Conservation (phyloP, 352 stramenopile species). For the Aphanomyces astaci region DNA sequence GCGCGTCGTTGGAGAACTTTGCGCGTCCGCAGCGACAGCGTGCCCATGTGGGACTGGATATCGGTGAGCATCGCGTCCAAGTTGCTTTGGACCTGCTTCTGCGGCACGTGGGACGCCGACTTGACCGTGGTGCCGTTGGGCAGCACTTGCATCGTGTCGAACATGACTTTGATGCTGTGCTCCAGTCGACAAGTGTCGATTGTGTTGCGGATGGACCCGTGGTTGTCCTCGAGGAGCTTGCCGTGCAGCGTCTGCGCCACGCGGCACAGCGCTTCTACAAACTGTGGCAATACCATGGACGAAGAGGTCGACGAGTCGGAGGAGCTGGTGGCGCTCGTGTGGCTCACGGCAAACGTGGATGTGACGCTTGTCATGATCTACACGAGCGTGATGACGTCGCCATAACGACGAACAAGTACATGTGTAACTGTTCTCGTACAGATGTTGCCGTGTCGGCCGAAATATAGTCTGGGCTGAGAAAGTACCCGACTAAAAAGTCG, state of each 20-base stretch:
- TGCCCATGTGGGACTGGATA: not conserved
- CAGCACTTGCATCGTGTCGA: slow-evolving; percentile 20
- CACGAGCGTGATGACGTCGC: not conserved
- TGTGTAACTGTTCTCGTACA: no score
- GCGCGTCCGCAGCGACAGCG: not conserved
- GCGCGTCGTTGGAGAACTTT: slow-evolving; percentile 4
- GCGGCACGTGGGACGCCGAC: not conserved
- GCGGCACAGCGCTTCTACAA: slow-evolving; percentile 57
- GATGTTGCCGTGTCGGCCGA: no score
- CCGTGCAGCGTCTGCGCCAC: slow-evolving; percentile 47
- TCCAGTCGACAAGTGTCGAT: slow-evolving; percentile 9
- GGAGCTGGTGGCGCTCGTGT: no score
- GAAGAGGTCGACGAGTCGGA: not conserved
- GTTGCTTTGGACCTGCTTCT: slow-evolving; percentile 2
- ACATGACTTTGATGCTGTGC: slow-evolving; percentile 22
- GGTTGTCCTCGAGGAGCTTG: slow-evolving; percentile 11
- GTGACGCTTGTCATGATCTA: slow-evolving; percentile 1
- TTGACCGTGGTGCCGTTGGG: slow-evolving; percentile 4
- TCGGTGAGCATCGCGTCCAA: slow-evolving; percentile 7
- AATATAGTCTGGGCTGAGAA: slow-evolving; percentile 69
- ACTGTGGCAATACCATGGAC: slow-evolving; percentile 46
- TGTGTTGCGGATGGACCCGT: not conserved
- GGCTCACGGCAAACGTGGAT: not conserved
- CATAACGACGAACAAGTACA: not conserved
- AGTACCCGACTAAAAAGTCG: slow-evolving; percentile 71